Base-by-base conservation (phyloP, 345 rosid genomes). In the Rhizophora mangle region DNA sequence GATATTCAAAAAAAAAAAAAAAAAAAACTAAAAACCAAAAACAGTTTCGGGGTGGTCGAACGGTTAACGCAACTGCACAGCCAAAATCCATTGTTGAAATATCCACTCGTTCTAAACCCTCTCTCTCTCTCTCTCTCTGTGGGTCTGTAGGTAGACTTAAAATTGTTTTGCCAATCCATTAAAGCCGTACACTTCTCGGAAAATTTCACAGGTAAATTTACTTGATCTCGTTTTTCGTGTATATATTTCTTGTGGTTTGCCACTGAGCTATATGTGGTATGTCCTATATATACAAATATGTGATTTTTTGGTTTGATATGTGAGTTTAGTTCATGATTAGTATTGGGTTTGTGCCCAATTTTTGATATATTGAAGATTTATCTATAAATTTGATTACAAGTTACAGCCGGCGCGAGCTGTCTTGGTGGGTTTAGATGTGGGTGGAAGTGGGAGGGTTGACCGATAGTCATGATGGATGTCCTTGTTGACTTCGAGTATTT, bases 381-480 rank as follows among this genome's bases (percentile, higher is more conserved):
- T 30, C 20, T 26, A 30, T 22, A 21, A 22, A 39, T 36, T 62
- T 59, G 57, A 49, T 60, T 70, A 53, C 67, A 70, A 61, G 22
- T 55, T 21, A 16, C 19, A 34, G 20, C 46, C 34, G 27, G 26
- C 4, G 22, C 29, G 61, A 56, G 34, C 49, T 47, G 13, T 15
- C 16, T 58, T 20, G 18, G 19, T 43, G 15, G 49, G 18, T 0
- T 43, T 13, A 15, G 49, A 13, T 32, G 66, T 66, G 62, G 51
- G 53, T 67, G 16, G 15, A 51, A 64, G 39, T 62, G 22, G 59
- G 8, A 61, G 61, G 34, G 60, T 30, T 66, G 30, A 63, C 46
- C 52, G 72, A 49, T 19, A 72, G 82, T 74, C 21, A 69, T 72
- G 86, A 79, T 65, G 70, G 80, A 72, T 70, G 62, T 75, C 70